Evolutionary conservation across 179 eudicot genomes (phyloP), one percentile per base, ranked within the genome.

Genomic region (Corrigiola litoralis): DNA sequence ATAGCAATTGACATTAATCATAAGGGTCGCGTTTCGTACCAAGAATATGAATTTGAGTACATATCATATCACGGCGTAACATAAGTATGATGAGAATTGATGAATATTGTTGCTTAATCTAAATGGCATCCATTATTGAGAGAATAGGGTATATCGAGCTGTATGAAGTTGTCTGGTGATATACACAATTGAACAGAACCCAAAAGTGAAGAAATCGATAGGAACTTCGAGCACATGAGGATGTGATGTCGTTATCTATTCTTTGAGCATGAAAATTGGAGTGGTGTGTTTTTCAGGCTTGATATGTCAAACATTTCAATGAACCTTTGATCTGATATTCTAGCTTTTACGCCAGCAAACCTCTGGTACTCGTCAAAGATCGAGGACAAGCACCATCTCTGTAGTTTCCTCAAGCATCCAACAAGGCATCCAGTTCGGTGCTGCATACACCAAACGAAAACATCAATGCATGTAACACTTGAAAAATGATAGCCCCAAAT

Each of bases 361-460:
- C 82, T 66, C 58, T 78, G 82, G 55, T 78, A 78, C 64, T 78
- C 79, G 11, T 78, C 82, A 38, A 78, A 78, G 57, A 78, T 74
- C 18, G 82, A 78, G 16, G 79, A 78, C 21, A 78, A 72, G 47
- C 82, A 78, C 82, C 82, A 78, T 47, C 49, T 67, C 33, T 78
- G 82, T 72, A 78, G 60, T 55, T 78, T 78, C 58, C 82, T 58
- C 27, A 70, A 63, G 63, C 82, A 78, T 52, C 82, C 82, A 45
- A 74, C 82, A 50, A 78, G 76, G 53, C 82, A 78, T 24, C 82
- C 82, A 1, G 82, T 78, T 45, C 82, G 76, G 41, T 78, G 82
- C 82, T 78, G 72, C 79, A 74, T 40, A 3, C 23, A 54, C 18
- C 38, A 21, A 67, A 42, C 42, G 18, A 40, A 40, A 20, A 29